These are phyloP conservation scores for Sarcomyxa edulis DNA, from an alignment of 768 basidiomycete species.

Conservation along the genomic window DNA sequence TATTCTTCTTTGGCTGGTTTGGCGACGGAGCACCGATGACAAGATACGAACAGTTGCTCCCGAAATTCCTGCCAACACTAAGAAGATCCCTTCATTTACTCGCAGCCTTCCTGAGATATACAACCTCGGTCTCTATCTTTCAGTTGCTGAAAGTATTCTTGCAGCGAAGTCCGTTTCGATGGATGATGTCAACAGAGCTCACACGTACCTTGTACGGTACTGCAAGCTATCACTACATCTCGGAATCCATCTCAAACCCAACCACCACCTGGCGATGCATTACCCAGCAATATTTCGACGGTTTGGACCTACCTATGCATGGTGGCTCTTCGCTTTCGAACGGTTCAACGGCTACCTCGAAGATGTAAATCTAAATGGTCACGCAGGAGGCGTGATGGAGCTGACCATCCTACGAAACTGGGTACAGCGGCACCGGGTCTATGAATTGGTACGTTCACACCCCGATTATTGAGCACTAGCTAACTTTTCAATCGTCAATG, in stretches of 20 bases:
- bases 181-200: slow-evolving; percentile 14
- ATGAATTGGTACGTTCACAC: slow-evolving; percentile 16
- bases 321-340: slow-evolving; percentile 31
- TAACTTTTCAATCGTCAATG: slow-evolving; percentile 15
- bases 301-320: slow-evolving; percentile 25
- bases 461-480: slow-evolving; percentile 4
- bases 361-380: slow-evolving; percentile 24
- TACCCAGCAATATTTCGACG: slow-evolving; percentile 14
- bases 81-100: slow-evolving; percentile 9
- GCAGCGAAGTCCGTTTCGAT: slow-evolving; percentile 14
- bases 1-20: slow-evolving; percentile 20
- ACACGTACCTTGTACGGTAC: slow-evolving; percentile 16
- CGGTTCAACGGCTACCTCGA: slow-evolving; percentile 28
- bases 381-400: slow-evolving; percentile 23
- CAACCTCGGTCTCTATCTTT: slow-evolving; percentile 11
- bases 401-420: slow-evolving; percentile 21
- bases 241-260: slow-evolving; percentile 13
- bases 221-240: slow-evolving; percentile 10
- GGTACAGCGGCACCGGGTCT: slow-evolving; percentile 18
- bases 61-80: slow-evolving; percentile 12
- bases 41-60: slow-evolving; percentile 14
- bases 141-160: slow-evolving; percentile 14
- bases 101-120: slow-evolving; percentile 10
- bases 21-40: slow-evolving; percentile 14
- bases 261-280: slow-evolving; percentile 25